A percentile compares a stretch with the other conserved stretches of the same genome.
Conservation (phyloP, 495 filamentous ascomycete species). For the Podospora australis region DNA sequence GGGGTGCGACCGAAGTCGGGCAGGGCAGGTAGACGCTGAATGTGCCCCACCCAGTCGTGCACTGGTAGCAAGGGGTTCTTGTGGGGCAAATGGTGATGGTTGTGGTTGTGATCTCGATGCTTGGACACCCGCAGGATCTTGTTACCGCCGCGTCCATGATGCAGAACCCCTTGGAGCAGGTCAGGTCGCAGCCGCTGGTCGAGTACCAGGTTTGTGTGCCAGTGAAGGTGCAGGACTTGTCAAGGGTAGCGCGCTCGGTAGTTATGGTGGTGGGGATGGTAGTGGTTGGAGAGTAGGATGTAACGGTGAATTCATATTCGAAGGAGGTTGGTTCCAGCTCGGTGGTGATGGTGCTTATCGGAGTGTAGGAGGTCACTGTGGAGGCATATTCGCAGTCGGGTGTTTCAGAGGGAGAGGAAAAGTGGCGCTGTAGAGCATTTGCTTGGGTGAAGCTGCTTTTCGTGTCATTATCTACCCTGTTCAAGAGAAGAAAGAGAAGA, state of each 20-base stretch:
- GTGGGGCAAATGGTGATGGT: slow-evolving; percentile 20
- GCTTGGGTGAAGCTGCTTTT: no score
- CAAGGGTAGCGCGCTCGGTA: slow-evolving; percentile 5
- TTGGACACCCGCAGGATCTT: slow-evolving; percentile 17
- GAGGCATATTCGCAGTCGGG: no score
- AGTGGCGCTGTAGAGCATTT: no score
- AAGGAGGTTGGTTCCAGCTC: no score
- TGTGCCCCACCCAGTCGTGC: slow-evolving; percentile 22
- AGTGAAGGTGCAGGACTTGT: slow-evolving; percentile 17
- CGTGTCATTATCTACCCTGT: no score
- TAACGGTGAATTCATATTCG: no score
- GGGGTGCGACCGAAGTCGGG: not conserved
- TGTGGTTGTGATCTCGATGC: slow-evolving; percentile 11
- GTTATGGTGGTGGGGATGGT: not conserved
- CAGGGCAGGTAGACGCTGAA: slow-evolving; percentile 13
- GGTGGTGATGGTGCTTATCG: no score
- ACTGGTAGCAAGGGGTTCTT: slow-evolving; percentile 19
- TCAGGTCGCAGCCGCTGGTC: slow-evolving; percentile 16
- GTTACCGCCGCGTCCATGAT: slow-evolving; percentile 19
- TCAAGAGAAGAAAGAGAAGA: no score
- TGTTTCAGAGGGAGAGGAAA: no score
- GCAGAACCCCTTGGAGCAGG: slow-evolving; percentile 18
- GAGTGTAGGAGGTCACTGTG: no score
- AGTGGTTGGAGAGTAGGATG: no score
- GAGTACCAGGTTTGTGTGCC: slow-evolving; percentile 23